Evolutionary conservation across 73 alveolate species (phyloP), one percentile per base, ranked within the genome.

Genomic region (Tetrahymena elliotti): DNA sequence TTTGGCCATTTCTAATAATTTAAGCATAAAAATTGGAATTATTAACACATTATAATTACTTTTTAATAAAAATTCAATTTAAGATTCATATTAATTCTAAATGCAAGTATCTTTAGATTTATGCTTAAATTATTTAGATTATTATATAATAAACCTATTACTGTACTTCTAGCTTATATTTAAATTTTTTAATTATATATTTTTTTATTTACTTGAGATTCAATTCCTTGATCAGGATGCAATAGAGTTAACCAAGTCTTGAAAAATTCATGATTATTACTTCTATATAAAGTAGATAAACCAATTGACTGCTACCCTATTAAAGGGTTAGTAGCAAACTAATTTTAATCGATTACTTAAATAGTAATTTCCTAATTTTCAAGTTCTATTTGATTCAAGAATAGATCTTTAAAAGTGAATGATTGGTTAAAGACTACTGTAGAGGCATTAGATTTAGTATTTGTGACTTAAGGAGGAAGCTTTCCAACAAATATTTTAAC

Each of bases 341-440:
- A 52, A 93, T 98, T 98, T 94, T 96, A 94, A 95, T 98, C 99
- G 52, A 82, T 96, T n/a, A 95, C 98, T 94, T 98, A 99, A 33
- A 98, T 83, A 83, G 96, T 93, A 13, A 98, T 96, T 93, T 98
- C 99, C 93, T 96, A 96, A n/a, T 98, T 97, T 94, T 98, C 99
- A 13, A 98, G 98, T 52, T 98, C 99, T 38, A 95, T 95, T 34
- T 97, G 93, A 38, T 97, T 98, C 96, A 98, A 83, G 35, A 84
- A 52, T 33, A 98, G 88, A 37, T 97, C 98, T 22, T 97, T 96
- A 94, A 98, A 98, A 4, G 99, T 98, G 95, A 98, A 98, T 18
- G 99, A 97, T 93, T 98, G 97, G 94, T 98, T 98, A 98, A 98
- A 98, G 53, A 97, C 98, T 15, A 99, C 99, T 35, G 97, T 96